These are phyloP conservation scores for Cylindrotheca closterium DNA, from an alignment of 108 stramenopile genomes.

Conservation along the genomic window DNA sequence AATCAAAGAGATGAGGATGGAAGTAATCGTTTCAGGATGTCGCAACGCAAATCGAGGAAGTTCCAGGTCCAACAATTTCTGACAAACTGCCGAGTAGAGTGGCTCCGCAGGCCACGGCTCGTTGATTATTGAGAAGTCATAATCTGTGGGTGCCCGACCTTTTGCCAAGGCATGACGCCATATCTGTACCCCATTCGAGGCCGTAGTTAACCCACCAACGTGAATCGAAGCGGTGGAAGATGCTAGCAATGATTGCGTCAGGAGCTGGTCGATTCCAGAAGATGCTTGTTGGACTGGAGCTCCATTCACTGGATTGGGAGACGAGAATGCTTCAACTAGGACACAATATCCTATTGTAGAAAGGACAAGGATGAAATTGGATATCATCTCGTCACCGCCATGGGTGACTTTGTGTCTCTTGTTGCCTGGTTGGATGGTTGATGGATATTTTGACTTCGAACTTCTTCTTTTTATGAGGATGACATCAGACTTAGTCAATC, in stretches of 20 bases:
- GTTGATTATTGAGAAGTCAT: conserved; percentile 17
- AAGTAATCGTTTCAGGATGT: conserved; percentile 57
- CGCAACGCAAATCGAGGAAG: conserved; percentile 58
- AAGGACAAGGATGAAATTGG: too few species aligned
- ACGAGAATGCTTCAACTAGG: too few species aligned
- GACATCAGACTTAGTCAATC: too few species aligned
- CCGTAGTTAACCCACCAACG: conserved; percentile 10
- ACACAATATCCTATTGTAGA: too few species aligned
- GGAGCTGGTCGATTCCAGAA: neutral
- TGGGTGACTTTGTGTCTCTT: too few species aligned
- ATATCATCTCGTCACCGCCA: too few species aligned
- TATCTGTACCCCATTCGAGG: conserved; percentile 20
- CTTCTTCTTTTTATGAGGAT: too few species aligned
- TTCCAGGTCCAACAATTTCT: conserved; percentile 36
- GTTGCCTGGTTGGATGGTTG: too few species aligned
- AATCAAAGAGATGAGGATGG: conserved; percentile 48
- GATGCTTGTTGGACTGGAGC: too few species aligned
- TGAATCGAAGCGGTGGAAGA: neutral
- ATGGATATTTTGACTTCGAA: too few species aligned
- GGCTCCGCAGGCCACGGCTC: conserved; percentile 57
- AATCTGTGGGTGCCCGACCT: conserved; percentile 30
- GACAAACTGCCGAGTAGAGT: conserved; percentile 38
- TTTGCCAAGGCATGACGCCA: conserved; percentile 32
- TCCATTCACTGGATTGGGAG: too few species aligned
- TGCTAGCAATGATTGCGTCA: neutral